Evolutionary conservation across 2,329 filamentous ascomycete genomes (phyloP).

Genomic region (Neonectria hederae): DNA sequence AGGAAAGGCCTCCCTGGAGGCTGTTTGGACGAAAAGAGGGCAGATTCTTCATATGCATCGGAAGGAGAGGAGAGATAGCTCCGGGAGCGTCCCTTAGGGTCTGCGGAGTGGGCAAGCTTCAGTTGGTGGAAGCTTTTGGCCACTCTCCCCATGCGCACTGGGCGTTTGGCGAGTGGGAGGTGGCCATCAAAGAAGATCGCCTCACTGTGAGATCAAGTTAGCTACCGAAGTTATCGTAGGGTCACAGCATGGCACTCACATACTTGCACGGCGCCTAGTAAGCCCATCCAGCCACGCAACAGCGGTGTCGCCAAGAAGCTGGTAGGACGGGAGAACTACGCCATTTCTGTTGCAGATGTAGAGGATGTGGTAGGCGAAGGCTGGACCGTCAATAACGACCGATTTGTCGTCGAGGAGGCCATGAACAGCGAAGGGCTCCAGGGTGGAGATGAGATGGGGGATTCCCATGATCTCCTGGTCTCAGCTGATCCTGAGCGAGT

Average conservation of each 20-base stretch:
- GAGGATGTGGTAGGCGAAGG: conserved; percentile 78
- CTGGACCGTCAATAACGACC: conserved; percentile 79
- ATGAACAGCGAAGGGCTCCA: conserved; percentile 62
- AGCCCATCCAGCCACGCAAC: conserved; percentile 72
- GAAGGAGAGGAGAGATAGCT: conserved; percentile 30
- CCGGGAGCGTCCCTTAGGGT: conserved; percentile 39
- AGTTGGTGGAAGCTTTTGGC: conserved; percentile 66
- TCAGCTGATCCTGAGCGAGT: neutral
- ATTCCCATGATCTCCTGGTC: conserved; percentile 63
- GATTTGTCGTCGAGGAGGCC: conserved; percentile 52
- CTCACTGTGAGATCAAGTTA: conserved; percentile 44
- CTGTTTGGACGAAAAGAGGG: conserved; percentile 39
- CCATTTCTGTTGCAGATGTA: conserved; percentile 62
- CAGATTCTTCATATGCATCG: conserved; percentile 18
- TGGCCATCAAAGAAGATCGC: conserved; percentile 88
- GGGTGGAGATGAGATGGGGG: conserved; percentile 60
- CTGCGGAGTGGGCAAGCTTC: conserved; percentile 53
- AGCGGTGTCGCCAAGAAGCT: conserved; percentile 67
- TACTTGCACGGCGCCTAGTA: conserved; percentile 60
- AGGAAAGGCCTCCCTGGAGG: conserved; percentile 48
- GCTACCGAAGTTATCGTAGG: neutral
- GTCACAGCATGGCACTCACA: conserved; percentile 60
- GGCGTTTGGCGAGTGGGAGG: conserved; percentile 73
- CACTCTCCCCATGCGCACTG: conserved; percentile 69
- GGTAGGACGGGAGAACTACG: conserved; percentile 69